phyloP scores from a whole-genome alignment of 164 flowering plant genomes.

The Stephania japonica region DNA sequence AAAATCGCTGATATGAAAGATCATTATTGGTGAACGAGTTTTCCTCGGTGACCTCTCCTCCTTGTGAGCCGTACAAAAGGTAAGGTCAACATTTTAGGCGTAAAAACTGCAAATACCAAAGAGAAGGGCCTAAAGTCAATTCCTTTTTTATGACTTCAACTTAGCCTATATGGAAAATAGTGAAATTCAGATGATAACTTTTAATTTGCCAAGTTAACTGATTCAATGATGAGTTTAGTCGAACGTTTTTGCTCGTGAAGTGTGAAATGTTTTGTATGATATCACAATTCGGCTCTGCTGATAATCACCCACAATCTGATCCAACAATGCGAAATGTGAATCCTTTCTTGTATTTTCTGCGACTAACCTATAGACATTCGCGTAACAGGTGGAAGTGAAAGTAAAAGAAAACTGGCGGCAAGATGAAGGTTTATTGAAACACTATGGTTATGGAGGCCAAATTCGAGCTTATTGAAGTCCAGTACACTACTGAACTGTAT shows the following conservation, averaged over 20 bases:
- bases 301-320: not conserved
- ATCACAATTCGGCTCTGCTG: not conserved
- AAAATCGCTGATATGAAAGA: not conserved
- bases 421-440: constrained; percentile 82
- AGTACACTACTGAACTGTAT: constrained; percentile 1
- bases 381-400: constrained; percentile 73
- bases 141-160: not conserved
- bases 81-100: no score
- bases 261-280: not conserved
- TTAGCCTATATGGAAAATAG: not conserved
- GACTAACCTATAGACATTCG: not conserved
- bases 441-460: constrained; percentile 86
- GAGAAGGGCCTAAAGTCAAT: not conserved
- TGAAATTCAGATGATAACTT: not conserved
- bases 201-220: not conserved
- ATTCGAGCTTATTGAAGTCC: constrained; percentile 41
- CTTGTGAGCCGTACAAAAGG: no score
- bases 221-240: not conserved
- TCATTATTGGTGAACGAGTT: not conserved
- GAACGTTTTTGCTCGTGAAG: not conserved
- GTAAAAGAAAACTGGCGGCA: constrained; percentile 92
- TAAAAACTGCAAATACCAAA: no score
- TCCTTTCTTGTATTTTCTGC: not conserved
- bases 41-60: not conserved
- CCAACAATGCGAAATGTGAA: not conserved